Conservation (phyloP, 1,284 basidiomycete genomes). For the Ganoderma lingzhi region DNA sequence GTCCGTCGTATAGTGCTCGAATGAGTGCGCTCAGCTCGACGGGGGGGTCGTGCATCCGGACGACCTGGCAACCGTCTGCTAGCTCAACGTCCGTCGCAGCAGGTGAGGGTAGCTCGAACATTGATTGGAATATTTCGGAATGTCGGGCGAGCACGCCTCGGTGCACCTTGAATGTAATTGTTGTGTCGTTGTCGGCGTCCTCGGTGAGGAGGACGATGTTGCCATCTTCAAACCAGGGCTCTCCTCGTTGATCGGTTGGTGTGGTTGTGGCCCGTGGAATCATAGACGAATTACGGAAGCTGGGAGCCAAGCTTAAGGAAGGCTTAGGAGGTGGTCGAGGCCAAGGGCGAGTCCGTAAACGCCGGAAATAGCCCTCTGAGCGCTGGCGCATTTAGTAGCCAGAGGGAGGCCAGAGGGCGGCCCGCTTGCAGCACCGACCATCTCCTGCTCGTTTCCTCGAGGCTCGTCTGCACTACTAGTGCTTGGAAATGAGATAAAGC, state of each 20-base stretch:
- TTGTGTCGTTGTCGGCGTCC: slow-evolving; percentile 38
- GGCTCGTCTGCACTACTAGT: neutral
- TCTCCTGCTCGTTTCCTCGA: neutral
- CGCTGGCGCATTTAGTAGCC: too few relatives aligned
- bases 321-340: slow-evolving; percentile 5
- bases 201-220: slow-evolving; percentile 59
- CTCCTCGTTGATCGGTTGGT: slow-evolving; percentile 37
- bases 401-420: too few relatives aligned
- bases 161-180: slow-evolving; percentile 62
- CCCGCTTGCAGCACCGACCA: too few relatives aligned
- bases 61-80: slow-evolving; percentile 57
- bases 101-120: slow-evolving; percentile 63
- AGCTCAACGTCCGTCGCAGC: slow-evolving; percentile 41
- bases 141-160: slow-evolving; percentile 64
- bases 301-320: neutral
- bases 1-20: slow-evolving; percentile 64
- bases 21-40: slow-evolving; percentile 62
- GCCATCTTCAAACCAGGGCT: slow-evolving; percentile 69
- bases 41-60: slow-evolving; percentile 62
- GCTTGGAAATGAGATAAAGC: slow-evolving; percentile 14
- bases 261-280: slow-evolving; percentile 6
- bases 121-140: slow-evolving; percentile 65
- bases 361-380: slow-evolving; percentile 2
- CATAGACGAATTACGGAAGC: slow-evolving; percentile 15
- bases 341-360: slow-evolving; percentile 12